Evolutionary conservation across 768 basidiomycete genomes (phyloP).

Genomic region (Gelatoporia subvermispora): DNA sequence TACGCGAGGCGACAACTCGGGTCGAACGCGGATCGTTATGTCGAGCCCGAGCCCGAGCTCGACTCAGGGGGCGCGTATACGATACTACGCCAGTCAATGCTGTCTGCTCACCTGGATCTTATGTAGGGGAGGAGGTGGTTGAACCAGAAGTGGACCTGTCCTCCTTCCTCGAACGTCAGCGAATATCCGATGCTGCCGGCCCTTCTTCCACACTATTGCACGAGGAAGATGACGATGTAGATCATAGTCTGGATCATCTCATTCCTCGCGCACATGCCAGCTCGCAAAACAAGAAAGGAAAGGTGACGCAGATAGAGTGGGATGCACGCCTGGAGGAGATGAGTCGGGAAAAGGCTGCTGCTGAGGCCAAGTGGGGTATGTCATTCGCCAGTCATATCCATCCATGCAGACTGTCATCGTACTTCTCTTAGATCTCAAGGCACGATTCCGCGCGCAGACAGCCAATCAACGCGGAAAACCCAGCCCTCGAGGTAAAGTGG

Average conservation of each 20-base stretch:
- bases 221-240: slow-evolving; percentile 47
- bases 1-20: slow-evolving; percentile 56
- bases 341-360: slow-evolving; percentile 63
- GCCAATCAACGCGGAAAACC: slow-evolving; percentile 18
- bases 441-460: slow-evolving; percentile 23
- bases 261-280: slow-evolving; percentile 10
- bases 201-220: slow-evolving; percentile 8
- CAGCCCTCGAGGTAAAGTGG: slow-evolving; percentile 9
- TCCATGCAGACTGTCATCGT: no score
- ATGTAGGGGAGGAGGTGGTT: slow-evolving; percentile 53
- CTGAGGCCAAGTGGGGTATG: slow-evolving; percentile 73
- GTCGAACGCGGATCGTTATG: slow-evolving; percentile 72
- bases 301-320: slow-evolving; percentile 63
- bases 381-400: no score
- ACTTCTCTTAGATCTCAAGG: slow-evolving; percentile 23
- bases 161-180: slow-evolving; percentile 59
- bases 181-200: slow-evolving; percentile 33
- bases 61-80: slow-evolving; percentile 58
- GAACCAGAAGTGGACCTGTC: slow-evolving; percentile 76
- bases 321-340: slow-evolving; percentile 59
- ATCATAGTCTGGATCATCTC: slow-evolving; percentile 52
- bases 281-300: slow-evolving; percentile 51
- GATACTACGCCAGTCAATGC: neutral
- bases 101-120: neutral
- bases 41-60: slow-evolving; percentile 62